phyloP scores from a whole-genome alignment of 2,329 filamentous ascomycete genomes.

The Venturiaceae sp. region DNA sequence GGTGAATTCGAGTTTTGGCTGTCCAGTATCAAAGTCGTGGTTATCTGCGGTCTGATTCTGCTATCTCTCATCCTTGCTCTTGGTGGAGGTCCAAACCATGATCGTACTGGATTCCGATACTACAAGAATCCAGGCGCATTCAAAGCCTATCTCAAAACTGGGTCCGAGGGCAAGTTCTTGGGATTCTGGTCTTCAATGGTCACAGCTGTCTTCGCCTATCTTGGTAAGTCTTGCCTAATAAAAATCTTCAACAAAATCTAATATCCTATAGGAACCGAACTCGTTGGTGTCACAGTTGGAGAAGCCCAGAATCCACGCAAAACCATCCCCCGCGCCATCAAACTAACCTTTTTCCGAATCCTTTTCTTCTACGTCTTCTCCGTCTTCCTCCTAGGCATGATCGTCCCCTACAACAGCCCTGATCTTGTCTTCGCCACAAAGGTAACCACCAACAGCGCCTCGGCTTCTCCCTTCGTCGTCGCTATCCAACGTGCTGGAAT shows the following conservation, averaged over 20 bases:
- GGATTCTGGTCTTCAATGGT: conserved; percentile 60
- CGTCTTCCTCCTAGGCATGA: conserved; percentile 66
- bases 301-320: conserved; percentile 72
- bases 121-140: conserved; percentile 36
- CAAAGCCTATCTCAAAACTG: conserved; percentile 24
- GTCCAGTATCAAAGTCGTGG: conserved; percentile 34
- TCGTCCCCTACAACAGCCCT: conserved; percentile 60
- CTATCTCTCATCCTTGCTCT: conserved; percentile 33
- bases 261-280: conserved; percentile 38
- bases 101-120: conserved; percentile 34
- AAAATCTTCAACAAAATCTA: background rate
- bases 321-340: conserved; percentile 69
- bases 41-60: conserved; percentile 35
- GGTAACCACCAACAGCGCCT: conserved; percentile 40
- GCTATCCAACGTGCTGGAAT: conserved; percentile 59
- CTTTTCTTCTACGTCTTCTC: conserved; percentile 69
- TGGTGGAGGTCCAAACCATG: conserved; percentile 29
- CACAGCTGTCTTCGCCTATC: conserved; percentile 69
- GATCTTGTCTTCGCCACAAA: conserved; percentile 50
- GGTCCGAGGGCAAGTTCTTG: conserved; percentile 30
- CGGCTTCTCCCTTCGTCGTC: conserved; percentile 65
- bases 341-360: conserved; percentile 73
- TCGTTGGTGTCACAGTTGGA: conserved; percentile 69
- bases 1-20: conserved; percentile 42
- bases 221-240: conserved; percentile 39